Base-by-base conservation (phyloP, 2,329 filamentous ascomycete species). In the Emergomyces africanus region DNA sequence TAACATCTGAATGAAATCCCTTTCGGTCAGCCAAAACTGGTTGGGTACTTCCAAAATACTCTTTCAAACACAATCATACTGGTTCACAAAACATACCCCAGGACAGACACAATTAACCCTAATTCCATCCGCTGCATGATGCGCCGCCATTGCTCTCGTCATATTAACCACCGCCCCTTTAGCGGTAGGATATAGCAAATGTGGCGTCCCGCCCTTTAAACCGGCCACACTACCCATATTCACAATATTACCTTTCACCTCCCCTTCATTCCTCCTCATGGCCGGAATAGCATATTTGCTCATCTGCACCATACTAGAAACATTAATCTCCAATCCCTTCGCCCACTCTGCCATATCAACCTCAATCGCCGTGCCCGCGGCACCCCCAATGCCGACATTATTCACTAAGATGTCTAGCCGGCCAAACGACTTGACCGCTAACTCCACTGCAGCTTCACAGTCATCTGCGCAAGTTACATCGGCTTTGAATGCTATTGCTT, bases 301-400 rank as follows among this genome's bases (percentile, higher is more conserved):
- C 82, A 87, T 86, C 58, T 80, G 73, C 35, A 86, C 79, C 83
- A 87, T 87, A 64, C 80, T 83, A 4, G 77, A 78, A 3, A 87
- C 81, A 64, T 87, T 87, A 53, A 86, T 72, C 50, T 83, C 77
- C 58, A 87, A 75, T 0, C 79, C 77, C 56, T 75, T 75, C 0
- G 78, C 74, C 82, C 82, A 88, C 12, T 76, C 73, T 0, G 69
- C 76, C 74, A 84, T 79, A 64, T 86, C 81, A 0, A 86, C 79
- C 0, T 83, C 79, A 1, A 82, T 74, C 0, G 83, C 83, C 1
- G 80, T 84, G 0, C 85, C 85, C 1, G 71, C 59, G 0, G 83
- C 78, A 0, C 85, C 85, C 3, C 76, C 75, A 23, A 86, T 73
- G 0, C 85, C 85, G 1, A 87, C 84, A 59, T 82, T 83, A 65